These are phyloP conservation scores for Nakazawaea pomicola DNA, from an alignment of 805 yeast genomes.

Conservation along the genomic window DNA sequence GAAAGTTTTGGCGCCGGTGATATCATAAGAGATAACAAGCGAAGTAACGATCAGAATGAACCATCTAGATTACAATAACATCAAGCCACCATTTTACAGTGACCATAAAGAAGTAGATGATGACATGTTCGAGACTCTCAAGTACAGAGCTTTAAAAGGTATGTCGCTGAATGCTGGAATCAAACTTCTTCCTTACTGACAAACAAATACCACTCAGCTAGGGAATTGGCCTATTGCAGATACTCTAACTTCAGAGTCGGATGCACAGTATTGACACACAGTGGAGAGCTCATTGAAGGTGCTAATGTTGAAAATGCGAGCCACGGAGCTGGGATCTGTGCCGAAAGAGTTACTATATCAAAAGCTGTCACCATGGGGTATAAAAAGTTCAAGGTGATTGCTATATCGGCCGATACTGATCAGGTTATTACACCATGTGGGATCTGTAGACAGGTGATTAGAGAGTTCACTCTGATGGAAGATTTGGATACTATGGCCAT, in stretches of 20 bases:
- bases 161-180: neutral
- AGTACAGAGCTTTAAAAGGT: constrained; percentile 16
- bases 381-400: constrained; percentile 50
- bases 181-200: neutral
- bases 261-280: constrained; percentile 55
- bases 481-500: constrained; percentile 41
- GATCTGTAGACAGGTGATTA: constrained; percentile 82
- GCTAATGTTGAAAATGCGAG: constrained; percentile 94
- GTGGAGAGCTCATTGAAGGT: constrained; percentile 53
- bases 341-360: constrained; percentile 64
- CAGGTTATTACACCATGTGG: constrained; percentile 84
- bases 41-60: no score
- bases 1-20: no score
- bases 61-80: constrained; percentile 1
- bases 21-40: no score
- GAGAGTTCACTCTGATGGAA: constrained; percentile 62
- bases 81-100: constrained; percentile 10
- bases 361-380: constrained; percentile 45
- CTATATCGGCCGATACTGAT: constrained; percentile 57
- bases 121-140: constrained; percentile 12
- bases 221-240: constrained; percentile 56
- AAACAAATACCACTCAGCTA: constrained; percentile 37
- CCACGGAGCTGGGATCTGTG: constrained; percentile 74
- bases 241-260: constrained; percentile 85
- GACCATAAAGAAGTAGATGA: constrained; percentile 13